Base-by-base conservation (phyloP, 345 rosid genomes). In the Brassica nigra region DNA sequence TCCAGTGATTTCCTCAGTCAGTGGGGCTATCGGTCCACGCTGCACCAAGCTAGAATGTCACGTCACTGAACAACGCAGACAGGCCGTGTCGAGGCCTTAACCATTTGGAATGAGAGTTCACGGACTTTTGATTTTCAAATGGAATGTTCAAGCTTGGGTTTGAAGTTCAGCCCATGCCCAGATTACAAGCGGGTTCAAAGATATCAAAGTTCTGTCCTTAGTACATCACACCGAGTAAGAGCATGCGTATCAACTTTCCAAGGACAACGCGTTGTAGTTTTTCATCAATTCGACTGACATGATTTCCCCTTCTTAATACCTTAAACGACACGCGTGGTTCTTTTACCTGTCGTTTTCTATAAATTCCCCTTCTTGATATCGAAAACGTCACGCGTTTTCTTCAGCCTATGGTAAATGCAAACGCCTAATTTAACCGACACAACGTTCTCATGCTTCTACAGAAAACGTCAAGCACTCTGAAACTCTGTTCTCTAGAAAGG, bases 121-220 rank as follows among this genome's bases (percentile, higher is more conserved):
- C 47, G 16, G 49, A 10, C 6, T 1, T 18, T 57, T 5, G 18
- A 18, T 14, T 18, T 54, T 11, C 2, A 5, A 36, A 23, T 69
- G 70, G 20, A 14, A 67, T 39, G 29, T 58, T 58, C 44, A 39
- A 39, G 74, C 8, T 4, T 16, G 1, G 29, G 12, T 29, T 11
- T 59, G 93, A 81, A 95, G 94, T 63, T 97, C 99, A 71, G 97
- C 93, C 95, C 97, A 95, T n/a, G 97, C 92, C 97, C 97, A 95
- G 68, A 92, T 81, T 74, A 91, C 94, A 8, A 92, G 89, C 4
- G 99, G 94, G 83, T 95, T 95, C 5, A 92, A 71, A 27, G 97
- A 94, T 82, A 92, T 84, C 8, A 94, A 86, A 74, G 90, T 90
- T 72, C 97, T 95, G 68, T 94, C 97, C 85, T 92, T 34, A 92